These are phyloP conservation scores for Claviceps sp. DNA, from an alignment of 2,329 filamentous ascomycete species.

Conservation along the genomic window DNA sequence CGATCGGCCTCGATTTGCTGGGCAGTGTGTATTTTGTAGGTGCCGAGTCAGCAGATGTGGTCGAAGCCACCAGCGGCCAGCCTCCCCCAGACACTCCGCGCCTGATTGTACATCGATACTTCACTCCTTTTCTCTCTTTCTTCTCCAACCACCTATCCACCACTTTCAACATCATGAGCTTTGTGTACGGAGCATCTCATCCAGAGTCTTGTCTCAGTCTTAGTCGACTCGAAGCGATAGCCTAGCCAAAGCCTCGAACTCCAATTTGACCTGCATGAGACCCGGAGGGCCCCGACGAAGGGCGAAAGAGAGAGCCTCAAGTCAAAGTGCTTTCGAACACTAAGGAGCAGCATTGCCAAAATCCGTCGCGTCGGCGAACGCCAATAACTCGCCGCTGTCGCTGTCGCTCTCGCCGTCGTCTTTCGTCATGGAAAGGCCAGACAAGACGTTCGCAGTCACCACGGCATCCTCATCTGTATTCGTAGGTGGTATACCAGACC, in stretches of 20 bases:
- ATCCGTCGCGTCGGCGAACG: conserved; percentile 4
- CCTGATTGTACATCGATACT: not conserved
- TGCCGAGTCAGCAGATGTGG: not conserved
- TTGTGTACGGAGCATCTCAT: conserved; percentile 9
- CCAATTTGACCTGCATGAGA: conserved; percentile 8
- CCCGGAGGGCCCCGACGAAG: conserved; percentile 7
- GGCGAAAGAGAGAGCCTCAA: conserved; percentile 11
- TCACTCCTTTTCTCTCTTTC: not conserved
- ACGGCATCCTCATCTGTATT: conserved; percentile 13
- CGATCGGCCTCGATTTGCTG: too few relatives aligned
- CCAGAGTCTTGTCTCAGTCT: conserved; percentile 14
- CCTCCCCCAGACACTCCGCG: not conserved
- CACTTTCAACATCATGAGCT: conserved; percentile 18
- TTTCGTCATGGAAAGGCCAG: conserved; percentile 22
- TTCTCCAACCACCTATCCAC: not conserved
- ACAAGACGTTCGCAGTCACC: conserved; percentile 15
- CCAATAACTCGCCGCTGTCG: conserved; percentile 5
- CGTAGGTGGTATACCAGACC: conserved; percentile 27
- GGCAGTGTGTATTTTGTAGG: not conserved
- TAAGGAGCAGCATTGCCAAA: conserved; percentile 1
- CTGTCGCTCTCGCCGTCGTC: conserved; percentile 7
- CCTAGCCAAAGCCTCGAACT: not conserved
- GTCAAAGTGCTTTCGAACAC: conserved; percentile 9
- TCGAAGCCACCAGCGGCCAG: not conserved
- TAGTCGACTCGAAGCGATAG: conserved; percentile 15